Percentiles rank a stretch among this genome's conserved stretches.
Evolutionary conservation across 106 monocot species (phyloP).

Genomic region (Xerophyta viscosa): DNA sequence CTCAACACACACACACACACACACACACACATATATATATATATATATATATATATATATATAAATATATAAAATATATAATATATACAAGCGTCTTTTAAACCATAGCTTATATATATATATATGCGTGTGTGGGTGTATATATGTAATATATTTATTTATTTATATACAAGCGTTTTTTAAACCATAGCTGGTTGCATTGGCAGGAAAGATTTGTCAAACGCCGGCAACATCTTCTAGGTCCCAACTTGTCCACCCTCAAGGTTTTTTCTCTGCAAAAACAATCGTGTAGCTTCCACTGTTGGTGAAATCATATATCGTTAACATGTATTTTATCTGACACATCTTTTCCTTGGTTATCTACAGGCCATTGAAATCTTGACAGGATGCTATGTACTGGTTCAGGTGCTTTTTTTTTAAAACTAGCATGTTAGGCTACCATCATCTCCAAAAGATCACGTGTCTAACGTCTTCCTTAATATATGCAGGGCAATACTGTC

Average conservation of each 20-base stretch:
- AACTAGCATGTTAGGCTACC: not conserved
- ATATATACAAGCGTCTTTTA: too few relatives aligned
- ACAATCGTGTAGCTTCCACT: not conserved
- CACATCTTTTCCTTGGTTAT: not conserved
- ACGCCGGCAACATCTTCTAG: slow-evolving; percentile 81
- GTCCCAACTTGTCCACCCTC: slow-evolving; percentile 83
- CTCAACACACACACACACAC: too few relatives aligned
- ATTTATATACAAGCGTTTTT: not conserved
- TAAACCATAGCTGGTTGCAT: not conserved
- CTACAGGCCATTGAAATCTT: slow-evolving; percentile 91
- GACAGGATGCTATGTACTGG: slow-evolving; percentile 95
- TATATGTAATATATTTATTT: not conserved
- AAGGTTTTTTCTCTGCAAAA: slow-evolving; percentile 48
- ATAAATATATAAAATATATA: too few relatives aligned
- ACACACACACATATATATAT: too few relatives aligned
- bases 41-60: too few relatives aligned
- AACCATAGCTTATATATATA: slow-evolving; percentile 81
- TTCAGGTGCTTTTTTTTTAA: slow-evolving; percentile 83
- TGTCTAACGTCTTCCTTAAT: too few relatives aligned
- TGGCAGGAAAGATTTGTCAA: slow-evolving; percentile 93
- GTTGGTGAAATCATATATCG: not conserved
- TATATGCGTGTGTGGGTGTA: too few relatives aligned
- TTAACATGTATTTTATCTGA: not conserved
- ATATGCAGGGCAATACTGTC: slow-evolving; percentile 77
- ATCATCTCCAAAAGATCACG: too few relatives aligned